These are phyloP conservation scores for Bimuria novae-zelandiae DNA, from an alignment of 2,329 filamentous ascomycete species.

Conservation along the genomic window DNA sequence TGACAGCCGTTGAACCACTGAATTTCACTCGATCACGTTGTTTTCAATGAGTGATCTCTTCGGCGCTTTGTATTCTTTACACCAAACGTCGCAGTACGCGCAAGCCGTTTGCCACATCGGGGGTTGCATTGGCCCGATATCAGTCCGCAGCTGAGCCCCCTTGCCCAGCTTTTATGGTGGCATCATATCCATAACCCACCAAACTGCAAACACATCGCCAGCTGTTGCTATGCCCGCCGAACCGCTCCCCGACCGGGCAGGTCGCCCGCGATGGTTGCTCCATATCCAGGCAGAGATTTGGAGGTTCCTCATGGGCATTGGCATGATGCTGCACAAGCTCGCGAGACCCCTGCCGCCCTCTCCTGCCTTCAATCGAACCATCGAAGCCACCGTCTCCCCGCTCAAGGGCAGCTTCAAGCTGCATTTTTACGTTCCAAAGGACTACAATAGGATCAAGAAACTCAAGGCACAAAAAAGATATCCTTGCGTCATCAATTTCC, in stretches of 20 bases:
- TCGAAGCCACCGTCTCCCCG: conserved; percentile 56
- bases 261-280: conserved; percentile 62
- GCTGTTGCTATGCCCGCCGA: conserved; percentile 24
- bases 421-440: conserved; percentile 64
- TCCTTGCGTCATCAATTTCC: conserved; percentile 66
- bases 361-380: conserved; percentile 62
- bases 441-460: conserved; percentile 51
- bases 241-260: conserved; percentile 25
- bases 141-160: conserved; percentile 11
- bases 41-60: neutral
- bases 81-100: conserved; percentile 2
- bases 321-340: conserved; percentile 69
- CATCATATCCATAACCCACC: neutral
- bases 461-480: conserved; percentile 52
- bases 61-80: neutral
- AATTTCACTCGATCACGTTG: neutral
- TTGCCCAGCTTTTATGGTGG: conserved; percentile 13
- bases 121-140: neutral
- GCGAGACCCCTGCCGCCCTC: conserved; percentile 64
- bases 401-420: conserved; percentile 56
- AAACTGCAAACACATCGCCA: neutral
- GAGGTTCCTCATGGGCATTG: conserved; percentile 69
- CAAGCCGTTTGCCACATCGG: neutral
- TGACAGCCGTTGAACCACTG: neutral
- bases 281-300: conserved; percentile 67